Evolutionary conservation across 2,329 filamentous ascomycete genomes (phyloP).

Genomic region (Keithomyces neogunnii): DNA sequence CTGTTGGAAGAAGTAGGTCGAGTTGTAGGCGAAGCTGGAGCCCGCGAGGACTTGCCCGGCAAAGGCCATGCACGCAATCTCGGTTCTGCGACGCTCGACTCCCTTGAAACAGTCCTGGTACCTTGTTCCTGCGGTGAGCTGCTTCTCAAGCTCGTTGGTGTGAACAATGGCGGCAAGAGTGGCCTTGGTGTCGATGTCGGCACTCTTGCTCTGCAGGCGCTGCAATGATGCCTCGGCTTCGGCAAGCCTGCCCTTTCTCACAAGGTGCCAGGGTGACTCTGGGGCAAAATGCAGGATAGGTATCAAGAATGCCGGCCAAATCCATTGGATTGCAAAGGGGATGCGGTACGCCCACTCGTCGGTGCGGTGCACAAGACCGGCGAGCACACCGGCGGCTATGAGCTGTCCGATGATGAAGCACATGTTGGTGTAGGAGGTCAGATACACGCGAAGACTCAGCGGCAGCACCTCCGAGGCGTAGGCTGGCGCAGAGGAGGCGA

Average conservation of each 20-base stretch:
- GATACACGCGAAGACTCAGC: slow-evolving; percentile 30
- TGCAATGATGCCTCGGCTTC: slow-evolving; percentile 24
- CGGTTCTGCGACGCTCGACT: slow-evolving; percentile 29
- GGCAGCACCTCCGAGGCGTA: slow-evolving; percentile 38
- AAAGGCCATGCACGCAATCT: slow-evolving; percentile 26
- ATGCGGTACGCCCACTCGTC: slow-evolving; percentile 37
- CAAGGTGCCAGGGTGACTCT: slow-evolving; percentile 37
- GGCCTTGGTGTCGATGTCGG: slow-evolving; percentile 14
- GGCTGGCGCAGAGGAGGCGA: slow-evolving; percentile 34
- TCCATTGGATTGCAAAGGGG: slow-evolving; percentile 41
- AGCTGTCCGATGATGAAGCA: slow-evolving; percentile 40
- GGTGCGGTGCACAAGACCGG: slow-evolving; percentile 17
- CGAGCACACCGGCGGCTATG: slow-evolving; percentile 26
- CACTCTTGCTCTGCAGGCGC: slow-evolving; percentile 12
- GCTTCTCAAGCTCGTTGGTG: slow-evolving; percentile 27
- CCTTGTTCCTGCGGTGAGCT: slow-evolving; percentile 25
- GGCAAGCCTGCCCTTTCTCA: slow-evolving; percentile 22
- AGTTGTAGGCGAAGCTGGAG: slow-evolving; percentile 24
- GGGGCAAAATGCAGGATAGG: slow-evolving; percentile 26
- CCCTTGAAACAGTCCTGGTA: slow-evolving; percentile 37
- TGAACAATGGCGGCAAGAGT: background rate
- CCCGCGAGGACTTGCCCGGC: slow-evolving; percentile 3
- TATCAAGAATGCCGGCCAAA: slow-evolving; percentile 35
- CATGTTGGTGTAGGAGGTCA: slow-evolving; percentile 38
- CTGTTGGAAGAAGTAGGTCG: slow-evolving; percentile 30